These are phyloP conservation scores for Pseudogymnoascus sp. DNA, from an alignment of 2,329 filamentous ascomycete genomes.

Conservation along the genomic window DNA sequence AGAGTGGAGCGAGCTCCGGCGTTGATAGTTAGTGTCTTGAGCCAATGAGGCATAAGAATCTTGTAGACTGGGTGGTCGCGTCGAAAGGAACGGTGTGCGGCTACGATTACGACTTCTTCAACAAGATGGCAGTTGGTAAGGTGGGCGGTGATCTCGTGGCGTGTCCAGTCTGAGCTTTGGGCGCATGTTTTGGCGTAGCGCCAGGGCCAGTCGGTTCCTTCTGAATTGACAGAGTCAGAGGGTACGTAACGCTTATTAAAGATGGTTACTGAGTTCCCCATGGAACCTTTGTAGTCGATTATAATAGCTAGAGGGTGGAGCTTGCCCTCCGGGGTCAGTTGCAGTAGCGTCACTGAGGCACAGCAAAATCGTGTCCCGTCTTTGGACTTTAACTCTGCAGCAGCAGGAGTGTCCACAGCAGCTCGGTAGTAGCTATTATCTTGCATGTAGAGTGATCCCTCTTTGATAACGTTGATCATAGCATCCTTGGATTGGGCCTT, in stretches of 20 bases:
- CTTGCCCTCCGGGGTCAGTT: constrained; percentile 37
- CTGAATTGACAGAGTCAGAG: constrained; percentile 24
- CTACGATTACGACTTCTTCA: constrained; percentile 43
- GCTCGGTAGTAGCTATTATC: constrained; percentile 26
- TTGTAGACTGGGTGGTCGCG: constrained; percentile 38
- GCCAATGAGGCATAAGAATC: constrained; percentile 42
- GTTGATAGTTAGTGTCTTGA: constrained; percentile 43
- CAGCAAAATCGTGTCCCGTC: constrained; percentile 23
- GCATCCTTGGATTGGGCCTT: constrained; percentile 14
- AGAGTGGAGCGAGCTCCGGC: constrained; percentile 38
- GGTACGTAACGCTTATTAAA: constrained; percentile 41
- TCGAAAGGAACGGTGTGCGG: constrained; percentile 36
- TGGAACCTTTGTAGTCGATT: constrained; percentile 38
- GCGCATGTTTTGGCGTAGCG: constrained; percentile 45
- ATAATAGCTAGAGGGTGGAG: constrained; percentile 44
- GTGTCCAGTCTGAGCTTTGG: constrained; percentile 41
- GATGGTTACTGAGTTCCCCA: constrained; percentile 40
- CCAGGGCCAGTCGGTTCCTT: constrained; percentile 44
- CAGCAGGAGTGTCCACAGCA: constrained; percentile 11
- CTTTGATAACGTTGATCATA: constrained; percentile 14
- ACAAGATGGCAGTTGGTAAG: constrained; percentile 40
- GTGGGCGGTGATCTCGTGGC: constrained; percentile 42
- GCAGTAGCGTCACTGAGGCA: constrained; percentile 38
- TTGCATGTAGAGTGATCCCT: constrained; percentile 21
- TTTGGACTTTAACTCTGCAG: constrained; percentile 12